A percentile compares a stretch with the other conserved stretches of the same genome.
Evolutionary conservation across 116 monocot genomes (phyloP).

Genomic region (Trichopus zeylanicus): DNA sequence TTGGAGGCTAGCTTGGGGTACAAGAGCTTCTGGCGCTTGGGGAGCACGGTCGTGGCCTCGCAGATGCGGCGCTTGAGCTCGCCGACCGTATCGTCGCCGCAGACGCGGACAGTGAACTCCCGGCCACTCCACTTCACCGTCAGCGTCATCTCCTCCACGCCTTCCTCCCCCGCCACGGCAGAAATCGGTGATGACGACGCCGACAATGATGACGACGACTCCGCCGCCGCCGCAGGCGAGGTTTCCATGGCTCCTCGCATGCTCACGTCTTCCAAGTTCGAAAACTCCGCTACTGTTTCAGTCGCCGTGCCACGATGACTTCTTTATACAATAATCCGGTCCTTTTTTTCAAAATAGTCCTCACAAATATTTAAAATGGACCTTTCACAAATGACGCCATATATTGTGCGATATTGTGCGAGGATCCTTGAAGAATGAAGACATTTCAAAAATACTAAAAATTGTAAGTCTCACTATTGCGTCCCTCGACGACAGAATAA

Average conservation of each 20-base stretch:
- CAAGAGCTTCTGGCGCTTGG: constrained; percentile 95
- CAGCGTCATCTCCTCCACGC: constrained; percentile 78
- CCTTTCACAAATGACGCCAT: too few relatives aligned
- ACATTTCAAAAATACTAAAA: too few relatives aligned
- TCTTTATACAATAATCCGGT: too few relatives aligned
- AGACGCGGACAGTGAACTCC: constrained; percentile 73
- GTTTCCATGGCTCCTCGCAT: neutral
- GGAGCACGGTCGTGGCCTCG: constrained; percentile 82
- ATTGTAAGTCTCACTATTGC: too few relatives aligned
- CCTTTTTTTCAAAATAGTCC: too few relatives aligned
- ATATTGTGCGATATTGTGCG: too few relatives aligned
- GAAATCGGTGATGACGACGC: neutral
- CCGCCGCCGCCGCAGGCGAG: neutral
- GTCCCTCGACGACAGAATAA: too few relatives aligned
- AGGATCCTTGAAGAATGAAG: too few relatives aligned
- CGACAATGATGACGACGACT: constrained; percentile 2
- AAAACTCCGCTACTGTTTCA: too few relatives aligned
- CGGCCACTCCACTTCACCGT: constrained; percentile 78
- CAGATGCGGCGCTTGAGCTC: constrained; percentile 96
- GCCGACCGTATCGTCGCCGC: constrained; percentile 81
- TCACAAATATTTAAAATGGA: too few relatives aligned
- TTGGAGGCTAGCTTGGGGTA: constrained; percentile 82
- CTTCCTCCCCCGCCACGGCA: constrained; percentile 25
- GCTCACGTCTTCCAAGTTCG: too few relatives aligned
- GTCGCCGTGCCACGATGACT: too few relatives aligned